These are phyloP conservation scores for Taxawa tesnikishii DNA, from an alignment of 2,329 filamentous ascomycete species.

Conservation along the genomic window DNA sequence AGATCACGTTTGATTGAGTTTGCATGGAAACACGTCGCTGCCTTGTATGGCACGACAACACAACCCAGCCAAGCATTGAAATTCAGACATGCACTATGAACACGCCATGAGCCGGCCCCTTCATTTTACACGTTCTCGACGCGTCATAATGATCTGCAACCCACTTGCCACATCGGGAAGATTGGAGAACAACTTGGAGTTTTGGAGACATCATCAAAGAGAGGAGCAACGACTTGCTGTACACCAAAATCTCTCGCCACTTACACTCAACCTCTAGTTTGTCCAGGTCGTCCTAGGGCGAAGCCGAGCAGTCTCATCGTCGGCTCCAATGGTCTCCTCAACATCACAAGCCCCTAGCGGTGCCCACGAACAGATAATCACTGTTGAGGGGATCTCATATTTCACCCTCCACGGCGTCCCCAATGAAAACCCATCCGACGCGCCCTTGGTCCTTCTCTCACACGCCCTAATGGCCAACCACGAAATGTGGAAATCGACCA, in stretches of 20 bases:
- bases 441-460: slow-evolving; percentile 12
- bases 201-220: background rate
- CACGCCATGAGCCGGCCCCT: background rate
- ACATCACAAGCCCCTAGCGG: background rate
- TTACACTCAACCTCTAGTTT: too few relatives aligned
- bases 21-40: too few relatives aligned
- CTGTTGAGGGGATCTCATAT: slow-evolving; percentile 15
- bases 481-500: slow-evolving; percentile 16
- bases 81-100: background rate
- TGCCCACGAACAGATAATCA: slow-evolving; percentile 5
- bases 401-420: slow-evolving; percentile 13
- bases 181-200: background rate
- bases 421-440: slow-evolving; percentile 6
- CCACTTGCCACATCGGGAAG: background rate
- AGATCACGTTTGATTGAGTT: background rate
- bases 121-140: background rate
- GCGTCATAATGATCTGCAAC: background rate
- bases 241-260: too few relatives aligned
- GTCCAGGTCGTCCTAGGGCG: too few relatives aligned
- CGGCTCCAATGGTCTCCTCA: too few relatives aligned
- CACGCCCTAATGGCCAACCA: slow-evolving; percentile 18
- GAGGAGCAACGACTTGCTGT: too few relatives aligned
- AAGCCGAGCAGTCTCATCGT: too few relatives aligned
- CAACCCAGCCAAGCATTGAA: too few relatives aligned
- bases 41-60: too few relatives aligned